Evolutionary conservation across 331 rosid genomes (phyloP).

Genomic region (Rhamnella rubrinervis): DNA sequence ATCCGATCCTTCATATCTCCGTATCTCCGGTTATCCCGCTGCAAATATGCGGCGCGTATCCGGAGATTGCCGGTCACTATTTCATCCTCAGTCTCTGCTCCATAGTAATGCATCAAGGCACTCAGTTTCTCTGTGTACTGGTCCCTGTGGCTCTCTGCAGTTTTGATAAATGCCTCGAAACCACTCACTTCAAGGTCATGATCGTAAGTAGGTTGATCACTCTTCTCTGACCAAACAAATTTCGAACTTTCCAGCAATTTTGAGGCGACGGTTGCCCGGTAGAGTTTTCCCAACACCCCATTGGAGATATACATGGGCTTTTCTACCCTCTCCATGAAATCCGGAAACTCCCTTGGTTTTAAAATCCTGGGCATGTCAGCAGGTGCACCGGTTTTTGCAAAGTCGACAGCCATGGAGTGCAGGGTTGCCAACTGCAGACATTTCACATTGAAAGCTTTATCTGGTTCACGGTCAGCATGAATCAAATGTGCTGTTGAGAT

Average conservation of each 20-base stretch:
- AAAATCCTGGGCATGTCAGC: constrained; percentile 82
- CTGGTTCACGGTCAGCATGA: constrained; percentile 76
- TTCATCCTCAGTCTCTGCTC: constrained; percentile 70
- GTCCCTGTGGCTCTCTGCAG: constrained; percentile 57
- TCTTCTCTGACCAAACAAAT: constrained; percentile 44
- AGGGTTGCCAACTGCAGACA: constrained; percentile 77
- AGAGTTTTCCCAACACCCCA: constrained; percentile 72
- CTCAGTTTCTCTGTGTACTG: constrained; percentile 60
- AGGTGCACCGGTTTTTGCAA: constrained; percentile 94
- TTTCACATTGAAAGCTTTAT: constrained; percentile 64
- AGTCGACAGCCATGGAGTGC: constrained; percentile 97
- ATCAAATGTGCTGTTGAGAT: constrained; percentile 92
- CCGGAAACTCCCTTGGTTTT: constrained; percentile 78
- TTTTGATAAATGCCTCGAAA: constrained; percentile 49
- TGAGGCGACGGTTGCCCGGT: constrained; percentile 47
- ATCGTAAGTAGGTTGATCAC: constrained; percentile 57
- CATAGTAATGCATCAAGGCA: constrained; percentile 58
- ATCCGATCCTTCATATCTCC: constrained; percentile 81
- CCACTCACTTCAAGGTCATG: constrained; percentile 63
- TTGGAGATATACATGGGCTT: constrained; percentile 71
- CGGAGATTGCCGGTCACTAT: constrained; percentile 70
- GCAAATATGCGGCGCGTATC: constrained; percentile 66
- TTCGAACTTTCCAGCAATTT: constrained; percentile 29
- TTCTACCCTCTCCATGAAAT: constrained; percentile 86
- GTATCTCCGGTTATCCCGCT: constrained; percentile 75